Conservation (phyloP, 2,329 filamentous ascomycete species). For the Fusarium sp. region DNA sequence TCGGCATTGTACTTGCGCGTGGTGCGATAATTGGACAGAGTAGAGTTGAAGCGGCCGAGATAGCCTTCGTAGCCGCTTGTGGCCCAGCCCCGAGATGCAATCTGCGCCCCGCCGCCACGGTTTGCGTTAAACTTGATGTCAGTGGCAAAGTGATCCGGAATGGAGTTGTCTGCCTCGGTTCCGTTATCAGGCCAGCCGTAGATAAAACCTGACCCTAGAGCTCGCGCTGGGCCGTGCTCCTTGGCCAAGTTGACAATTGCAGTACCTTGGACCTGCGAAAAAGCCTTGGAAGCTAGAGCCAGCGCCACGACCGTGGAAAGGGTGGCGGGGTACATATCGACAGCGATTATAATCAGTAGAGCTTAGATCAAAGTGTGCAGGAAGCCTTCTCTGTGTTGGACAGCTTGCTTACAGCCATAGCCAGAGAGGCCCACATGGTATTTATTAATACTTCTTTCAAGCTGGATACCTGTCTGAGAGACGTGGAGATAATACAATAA, state of each 20-base stretch:
- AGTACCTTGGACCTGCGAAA: not conserved
- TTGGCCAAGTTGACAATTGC: not conserved
- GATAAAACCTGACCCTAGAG: not conserved
- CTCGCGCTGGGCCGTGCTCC: rapidly evolving
- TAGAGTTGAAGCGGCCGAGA: not conserved
- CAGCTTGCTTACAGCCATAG: too few species aligned
- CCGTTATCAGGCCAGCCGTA: conserved; percentile 4
- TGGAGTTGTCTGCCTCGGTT: rapidly evolving
- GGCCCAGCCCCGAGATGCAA: not conserved
- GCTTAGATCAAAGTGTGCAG: too few species aligned
- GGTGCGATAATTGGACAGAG: not conserved
- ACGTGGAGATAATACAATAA: too few species aligned
- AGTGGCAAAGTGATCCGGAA: not conserved
- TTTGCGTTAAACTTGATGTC: conserved; percentile 3
- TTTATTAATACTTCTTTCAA: too few species aligned
- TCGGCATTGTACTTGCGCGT: not conserved
- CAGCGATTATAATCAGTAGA: too few species aligned
- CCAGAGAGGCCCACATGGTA: too few species aligned
- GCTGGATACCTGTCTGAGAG: too few species aligned
- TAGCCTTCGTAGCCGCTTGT: not conserved
- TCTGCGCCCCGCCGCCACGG: not conserved
- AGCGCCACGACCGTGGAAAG: not conserved
- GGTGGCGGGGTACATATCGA: not conserved
- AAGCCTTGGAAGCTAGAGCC: not conserved
- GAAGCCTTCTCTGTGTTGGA: too few species aligned